These are phyloP conservation scores for Fusarium ambrosium DNA, from an alignment of 2,329 filamentous ascomycete species.

Conservation along the genomic window DNA sequence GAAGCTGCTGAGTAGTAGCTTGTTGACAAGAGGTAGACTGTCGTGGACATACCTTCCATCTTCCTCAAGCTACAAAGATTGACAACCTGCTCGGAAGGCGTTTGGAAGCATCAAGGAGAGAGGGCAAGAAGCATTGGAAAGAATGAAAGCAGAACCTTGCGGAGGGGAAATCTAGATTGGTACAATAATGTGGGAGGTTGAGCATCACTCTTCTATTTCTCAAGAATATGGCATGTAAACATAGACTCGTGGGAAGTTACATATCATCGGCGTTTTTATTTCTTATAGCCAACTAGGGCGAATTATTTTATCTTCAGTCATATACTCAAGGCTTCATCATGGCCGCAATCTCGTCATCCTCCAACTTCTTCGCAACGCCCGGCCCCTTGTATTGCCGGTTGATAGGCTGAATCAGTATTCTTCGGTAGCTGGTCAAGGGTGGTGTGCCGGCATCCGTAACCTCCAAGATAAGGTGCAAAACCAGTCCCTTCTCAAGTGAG, in stretches of 20 bases:
- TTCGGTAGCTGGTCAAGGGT: constrained; percentile 25
- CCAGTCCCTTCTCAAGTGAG: constrained; percentile 19
- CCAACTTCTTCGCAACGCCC: constrained; percentile 3
- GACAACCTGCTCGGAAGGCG: not conserved
- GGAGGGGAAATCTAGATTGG: not conserved
- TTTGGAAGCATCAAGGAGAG: not conserved
- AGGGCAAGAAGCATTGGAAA: not conserved
- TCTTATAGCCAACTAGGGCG: not conserved
- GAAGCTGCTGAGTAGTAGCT: not conserved
- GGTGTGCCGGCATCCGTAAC: constrained; percentile 27
- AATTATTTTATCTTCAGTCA: not conserved
- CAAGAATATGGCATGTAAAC: not conserved
- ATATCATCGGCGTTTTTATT: not conserved
- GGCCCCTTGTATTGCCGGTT: constrained; percentile 15
- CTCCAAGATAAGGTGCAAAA: constrained; percentile 31
- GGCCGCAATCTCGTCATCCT: not conserved
- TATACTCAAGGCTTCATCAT: constrained; percentile 8
- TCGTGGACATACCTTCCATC: not conserved
- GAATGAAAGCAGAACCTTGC: not conserved
- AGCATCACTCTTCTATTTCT: not conserved
- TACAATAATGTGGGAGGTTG: not conserved
- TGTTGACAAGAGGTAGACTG: not conserved
- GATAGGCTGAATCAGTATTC: constrained; percentile 30
- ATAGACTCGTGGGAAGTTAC: not conserved
- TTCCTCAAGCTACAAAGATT: not conserved